A percentile compares a stretch with the other conserved stretches of the same genome.
Conservation (phyloP, 805 yeast genomes). For the Saccharomyces paradoxus region DNA sequence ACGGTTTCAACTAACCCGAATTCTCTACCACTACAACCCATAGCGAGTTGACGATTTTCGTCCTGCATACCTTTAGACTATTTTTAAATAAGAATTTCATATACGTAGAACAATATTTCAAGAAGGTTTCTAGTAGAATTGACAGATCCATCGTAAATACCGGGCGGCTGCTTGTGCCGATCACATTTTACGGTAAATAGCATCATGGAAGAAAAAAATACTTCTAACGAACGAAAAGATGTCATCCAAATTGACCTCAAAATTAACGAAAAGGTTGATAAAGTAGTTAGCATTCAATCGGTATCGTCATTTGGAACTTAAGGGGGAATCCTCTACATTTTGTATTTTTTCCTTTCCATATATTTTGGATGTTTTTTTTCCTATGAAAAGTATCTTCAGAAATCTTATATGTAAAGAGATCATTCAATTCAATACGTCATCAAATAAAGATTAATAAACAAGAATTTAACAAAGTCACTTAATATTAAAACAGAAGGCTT, state of each 20-base stretch:
- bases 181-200: background rate
- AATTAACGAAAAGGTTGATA: background rate
- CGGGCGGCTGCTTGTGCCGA: background rate
- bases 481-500: background rate
- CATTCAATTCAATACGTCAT: background rate
- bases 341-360: background rate
- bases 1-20: conserved; percentile 5
- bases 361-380: background rate
- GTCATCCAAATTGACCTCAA: background rate
- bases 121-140: background rate
- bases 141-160: background rate
- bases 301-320: background rate
- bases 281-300: background rate
- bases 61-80: background rate
- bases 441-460: background rate
- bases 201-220: background rate
- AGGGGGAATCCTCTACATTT: background rate
- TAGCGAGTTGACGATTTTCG: background rate
- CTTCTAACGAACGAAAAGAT: background rate
- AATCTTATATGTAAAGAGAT: background rate
- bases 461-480: background rate
- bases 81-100: background rate
- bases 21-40: background rate
- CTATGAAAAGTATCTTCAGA: background rate
- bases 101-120: background rate